These are phyloP conservation scores for Pestalotiopsis sp. DNA, from an alignment of 2,329 filamentous ascomycete genomes.

Conservation along the genomic window DNA sequence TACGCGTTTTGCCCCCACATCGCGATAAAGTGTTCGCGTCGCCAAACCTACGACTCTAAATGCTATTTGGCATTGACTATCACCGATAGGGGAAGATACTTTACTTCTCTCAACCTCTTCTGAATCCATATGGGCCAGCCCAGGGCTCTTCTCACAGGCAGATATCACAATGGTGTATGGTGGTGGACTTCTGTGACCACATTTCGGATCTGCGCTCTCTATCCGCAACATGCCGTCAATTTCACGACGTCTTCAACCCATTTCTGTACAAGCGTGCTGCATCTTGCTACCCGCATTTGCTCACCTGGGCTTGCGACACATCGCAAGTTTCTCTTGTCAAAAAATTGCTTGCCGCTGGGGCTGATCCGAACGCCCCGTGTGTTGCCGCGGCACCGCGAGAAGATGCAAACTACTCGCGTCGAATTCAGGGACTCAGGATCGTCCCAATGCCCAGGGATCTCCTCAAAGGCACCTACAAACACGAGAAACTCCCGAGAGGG, in stretches of 20 bases:
- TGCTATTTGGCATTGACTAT: no score
- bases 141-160: background rate
- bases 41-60: background rate
- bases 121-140: background rate
- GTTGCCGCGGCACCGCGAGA: background rate
- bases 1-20: no score
- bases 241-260: background rate
- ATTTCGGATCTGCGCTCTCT: background rate
- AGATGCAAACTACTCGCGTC: background rate
- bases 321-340: background rate
- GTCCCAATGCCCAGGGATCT: background rate
- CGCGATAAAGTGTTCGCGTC: background rate
- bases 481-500: background rate
- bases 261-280: background rate
- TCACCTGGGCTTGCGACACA: conserved; percentile 2
- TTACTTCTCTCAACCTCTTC: no score
- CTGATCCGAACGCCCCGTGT: background rate
- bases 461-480: background rate
- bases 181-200: background rate
- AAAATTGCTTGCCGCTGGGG: background rate
- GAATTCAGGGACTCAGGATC: background rate
- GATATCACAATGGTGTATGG: background rate
- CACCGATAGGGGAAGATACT: no score
- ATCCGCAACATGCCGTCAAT: background rate
- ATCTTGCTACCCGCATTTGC: background rate